A percentile compares a stretch with the other conserved stretches of the same genome.
phyloP scores from a whole-genome alignment of 257 asterid species.

The Gentiana macrophylla region DNA sequence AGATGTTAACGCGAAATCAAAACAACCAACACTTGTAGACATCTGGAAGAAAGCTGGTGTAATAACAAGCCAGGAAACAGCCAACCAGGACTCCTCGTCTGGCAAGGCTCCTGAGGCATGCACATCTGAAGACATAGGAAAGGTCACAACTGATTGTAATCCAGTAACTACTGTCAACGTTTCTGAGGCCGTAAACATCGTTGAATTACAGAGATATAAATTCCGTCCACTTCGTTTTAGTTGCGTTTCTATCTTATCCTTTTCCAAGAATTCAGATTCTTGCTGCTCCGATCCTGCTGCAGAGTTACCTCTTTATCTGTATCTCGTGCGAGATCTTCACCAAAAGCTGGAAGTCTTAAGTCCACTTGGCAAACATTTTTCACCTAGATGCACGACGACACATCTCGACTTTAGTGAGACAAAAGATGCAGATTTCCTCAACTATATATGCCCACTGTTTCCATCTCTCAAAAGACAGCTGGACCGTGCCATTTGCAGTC shows the following conservation, averaged over 20 bases:
- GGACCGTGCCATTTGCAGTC: conserved; percentile 41
- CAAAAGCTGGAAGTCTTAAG: conserved; percentile 48
- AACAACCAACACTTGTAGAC: conserved; percentile 63
- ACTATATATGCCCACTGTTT: conserved; percentile 44
- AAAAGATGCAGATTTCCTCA: conserved; percentile 32
- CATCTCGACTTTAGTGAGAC: conserved; percentile 33
- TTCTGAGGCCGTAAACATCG: conserved; percentile 35
- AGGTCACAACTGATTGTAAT: conserved; percentile 27
- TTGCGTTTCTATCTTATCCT: conserved; percentile 48
- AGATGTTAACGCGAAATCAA: conserved; percentile 35
- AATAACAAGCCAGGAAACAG: conserved; percentile 42
- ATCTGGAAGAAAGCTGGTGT: conserved; percentile 51
- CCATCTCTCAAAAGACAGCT: conserved; percentile 47
- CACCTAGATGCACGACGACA: conserved; percentile 25
- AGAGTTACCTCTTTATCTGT: conserved; percentile 70
- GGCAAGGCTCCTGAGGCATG: conserved; percentile 23
- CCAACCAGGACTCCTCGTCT: conserved; percentile 25
- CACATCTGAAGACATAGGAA: conserved; percentile 25
- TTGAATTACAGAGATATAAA: conserved; percentile 60
- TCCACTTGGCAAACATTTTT: conserved; percentile 41
- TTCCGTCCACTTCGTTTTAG: conserved; percentile 70
- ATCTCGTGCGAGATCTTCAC: conserved; percentile 69
- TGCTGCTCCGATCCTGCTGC: conserved; percentile 76
- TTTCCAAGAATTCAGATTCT: conserved; percentile 44
- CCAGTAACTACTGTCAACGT: conserved; percentile 31